Evolutionary conservation across 208 protist species (phyloP), one percentile per base, ranked within the genome.

Genomic region (Spironucleus salmonicida): DNA sequence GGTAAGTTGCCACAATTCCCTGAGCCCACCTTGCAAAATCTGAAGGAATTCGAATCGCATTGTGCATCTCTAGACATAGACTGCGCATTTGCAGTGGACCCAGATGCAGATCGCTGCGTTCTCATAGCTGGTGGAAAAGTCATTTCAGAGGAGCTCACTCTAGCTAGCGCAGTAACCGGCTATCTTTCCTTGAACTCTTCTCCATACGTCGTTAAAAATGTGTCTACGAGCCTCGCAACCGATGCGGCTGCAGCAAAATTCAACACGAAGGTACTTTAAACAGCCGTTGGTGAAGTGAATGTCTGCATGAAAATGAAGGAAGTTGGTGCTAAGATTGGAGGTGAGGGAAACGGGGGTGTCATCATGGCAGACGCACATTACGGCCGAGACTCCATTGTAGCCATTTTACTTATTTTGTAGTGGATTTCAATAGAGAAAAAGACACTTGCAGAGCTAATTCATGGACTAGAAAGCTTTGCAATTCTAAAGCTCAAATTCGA

Each of bases 321-420:
- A 7, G 57, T 79, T 4, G 45, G 75, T 53, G 19, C n/a, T 15
- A 67, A 82, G 0, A 85, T 89, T 76, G 86, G 87, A 2, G 86
- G 86, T 38, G 86, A 89, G 69, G 87, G 87, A 26, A 89, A 89
- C 76, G 87, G 87, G 32, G 87, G 87, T 40, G 86, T 89, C 0
- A 89, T 89, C 84, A 39, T 88, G 13, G 78, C 84, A 26, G 82
- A 88, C 34, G 66, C 85, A 27, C 87, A 89, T 49, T 85, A 89
- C 62, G 87, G 87, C 1, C 49, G 87, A 39, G 87, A 89, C 57
- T 79, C 85, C 26, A 81, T 66, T 13, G 86, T 89, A 0, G 86
- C 86, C 1, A 75, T 79, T 0, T 61, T 75, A 7, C 68, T 89
- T 0, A 71, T 80, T 1, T 39, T 89, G 0, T 74, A 78, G 32